Evolutionary conservation across 1,284 basidiomycete species (phyloP).

Genomic region (Jaminaea rosea): DNA sequence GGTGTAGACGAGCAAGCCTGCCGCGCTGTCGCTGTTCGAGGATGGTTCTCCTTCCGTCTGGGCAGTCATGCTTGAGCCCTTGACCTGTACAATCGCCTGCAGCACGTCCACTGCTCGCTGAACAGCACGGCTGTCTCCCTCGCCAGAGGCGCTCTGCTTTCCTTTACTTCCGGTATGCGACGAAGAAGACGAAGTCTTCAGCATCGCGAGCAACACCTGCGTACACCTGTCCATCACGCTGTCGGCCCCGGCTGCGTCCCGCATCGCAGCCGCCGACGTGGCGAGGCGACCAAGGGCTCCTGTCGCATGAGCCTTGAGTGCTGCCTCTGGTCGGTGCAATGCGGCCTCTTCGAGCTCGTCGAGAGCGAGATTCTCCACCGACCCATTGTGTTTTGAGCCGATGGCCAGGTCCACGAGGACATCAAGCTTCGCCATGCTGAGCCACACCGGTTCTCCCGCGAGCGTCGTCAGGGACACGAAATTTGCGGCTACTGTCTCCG

Average conservation of each 20-base stretch:
- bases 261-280: background rate
- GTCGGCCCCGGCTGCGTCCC: background rate
- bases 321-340: background rate
- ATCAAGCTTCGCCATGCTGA: constrained; percentile 31
- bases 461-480: constrained; percentile 28
- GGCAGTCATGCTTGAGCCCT: too few relatives aligned
- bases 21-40: too few relatives aligned
- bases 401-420: constrained; percentile 11
- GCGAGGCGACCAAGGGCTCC: background rate
- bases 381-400: background rate
- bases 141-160: too few relatives aligned
- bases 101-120: too few relatives aligned
- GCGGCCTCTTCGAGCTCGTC: background rate
- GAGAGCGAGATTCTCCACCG: background rate
- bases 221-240: background rate
- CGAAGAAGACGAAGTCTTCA: too few relatives aligned
- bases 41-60: too few relatives aligned
- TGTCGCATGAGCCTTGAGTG: background rate
- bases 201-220: background rate
- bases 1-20: too few relatives aligned
- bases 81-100: too few relatives aligned
- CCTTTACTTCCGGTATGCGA: too few relatives aligned
- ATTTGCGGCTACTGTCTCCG: too few relatives aligned
- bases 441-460: constrained; percentile 20
- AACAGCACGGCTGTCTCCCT: too few relatives aligned